phyloP scores from a whole-genome alignment of 805 yeast genomes.

The Danielia reshetovae region DNA sequence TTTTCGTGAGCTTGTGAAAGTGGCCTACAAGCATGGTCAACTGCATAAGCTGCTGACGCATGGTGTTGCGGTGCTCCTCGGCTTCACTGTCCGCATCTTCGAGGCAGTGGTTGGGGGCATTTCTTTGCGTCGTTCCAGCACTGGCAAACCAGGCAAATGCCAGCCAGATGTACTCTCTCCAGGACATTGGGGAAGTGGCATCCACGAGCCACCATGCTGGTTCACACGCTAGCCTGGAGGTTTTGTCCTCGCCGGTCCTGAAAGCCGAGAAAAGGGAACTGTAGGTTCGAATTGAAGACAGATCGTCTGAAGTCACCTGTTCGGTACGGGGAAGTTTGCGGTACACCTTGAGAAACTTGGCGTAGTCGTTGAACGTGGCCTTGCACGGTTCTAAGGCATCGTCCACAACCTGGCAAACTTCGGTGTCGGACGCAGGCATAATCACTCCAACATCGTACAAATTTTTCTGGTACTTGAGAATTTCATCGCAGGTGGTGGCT shows the following conservation, averaged over 20 bases:
- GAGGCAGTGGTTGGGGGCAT: conserved; percentile 8
- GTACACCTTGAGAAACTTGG: conserved; percentile 32
- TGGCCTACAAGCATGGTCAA: conserved; percentile 30
- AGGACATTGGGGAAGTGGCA: conserved; percentile 47
- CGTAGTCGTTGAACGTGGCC: conserved; percentile 36
- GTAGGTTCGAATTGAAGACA: conserved; percentile 27
- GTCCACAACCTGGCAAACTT: conserved; percentile 8
- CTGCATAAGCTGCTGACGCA: conserved; percentile 7
- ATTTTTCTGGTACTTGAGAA: conserved; percentile 49
- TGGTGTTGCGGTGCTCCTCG: conserved; percentile 4
- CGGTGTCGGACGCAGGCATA: conserved; percentile 13
- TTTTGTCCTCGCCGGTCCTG: conserved; percentile 6
- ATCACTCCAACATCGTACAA: conserved; percentile 46
- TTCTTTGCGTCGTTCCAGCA: conserved; percentile 55
- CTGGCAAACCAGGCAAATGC: conserved; percentile 87
- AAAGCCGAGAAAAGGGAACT: conserved; percentile 18
- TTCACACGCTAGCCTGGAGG: conserved; percentile 15
- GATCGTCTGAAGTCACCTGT: conserved; percentile 24
- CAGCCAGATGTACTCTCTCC: conserved; percentile 59
- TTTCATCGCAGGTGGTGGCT: conserved; percentile 65
- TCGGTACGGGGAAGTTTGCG: conserved; percentile 17
- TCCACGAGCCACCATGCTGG: conserved; percentile 42
- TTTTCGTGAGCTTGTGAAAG: conserved; percentile 37
- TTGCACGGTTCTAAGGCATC: conserved; percentile 13
- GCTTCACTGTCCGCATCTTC: conserved; percentile 1